Conservation (phyloP, 805 yeast species). For the Teunomyces panamensis region DNA sequence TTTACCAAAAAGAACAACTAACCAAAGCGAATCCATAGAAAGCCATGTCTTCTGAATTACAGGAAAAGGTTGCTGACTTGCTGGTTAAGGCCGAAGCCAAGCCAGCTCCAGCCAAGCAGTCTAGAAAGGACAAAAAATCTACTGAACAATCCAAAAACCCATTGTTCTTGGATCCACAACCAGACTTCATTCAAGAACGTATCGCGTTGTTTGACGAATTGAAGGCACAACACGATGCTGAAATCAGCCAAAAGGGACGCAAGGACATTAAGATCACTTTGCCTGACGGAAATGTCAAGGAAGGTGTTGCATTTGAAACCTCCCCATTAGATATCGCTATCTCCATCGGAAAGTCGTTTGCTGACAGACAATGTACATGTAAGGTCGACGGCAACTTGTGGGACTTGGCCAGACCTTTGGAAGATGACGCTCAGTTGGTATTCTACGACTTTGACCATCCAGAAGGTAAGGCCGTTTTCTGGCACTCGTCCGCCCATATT, state of each 20-base stretch:
- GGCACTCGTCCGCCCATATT: constrained; percentile 99
- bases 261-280: constrained; percentile 70
- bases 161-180: constrained; percentile 65
- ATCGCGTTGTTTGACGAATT: constrained; percentile 74
- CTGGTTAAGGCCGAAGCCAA: constrained; percentile 23
- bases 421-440: constrained; percentile 64
- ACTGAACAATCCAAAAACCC: constrained; percentile 17
- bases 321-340: constrained; percentile 84
- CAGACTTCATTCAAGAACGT: constrained; percentile 81
- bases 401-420: constrained; percentile 95
- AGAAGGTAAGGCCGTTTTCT: constrained; percentile 94
- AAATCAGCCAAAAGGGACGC: constrained; percentile 58
- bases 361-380: constrained; percentile 86
- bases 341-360: constrained; percentile 79
- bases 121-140: constrained; percentile 31
- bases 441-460: constrained; percentile 87
- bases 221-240: constrained; percentile 73
- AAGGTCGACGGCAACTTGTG: constrained; percentile 88
- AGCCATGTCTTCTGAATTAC: constrained; percentile 23
- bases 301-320: constrained; percentile 85
- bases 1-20: background rate
- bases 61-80: constrained; percentile 47
- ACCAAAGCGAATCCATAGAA: background rate
- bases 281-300: constrained; percentile 79
- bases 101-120: constrained; percentile 13